phyloP scores from a whole-genome alignment of 2,329 filamentous ascomycete genomes.

The Calonectria hongkongensis region DNA sequence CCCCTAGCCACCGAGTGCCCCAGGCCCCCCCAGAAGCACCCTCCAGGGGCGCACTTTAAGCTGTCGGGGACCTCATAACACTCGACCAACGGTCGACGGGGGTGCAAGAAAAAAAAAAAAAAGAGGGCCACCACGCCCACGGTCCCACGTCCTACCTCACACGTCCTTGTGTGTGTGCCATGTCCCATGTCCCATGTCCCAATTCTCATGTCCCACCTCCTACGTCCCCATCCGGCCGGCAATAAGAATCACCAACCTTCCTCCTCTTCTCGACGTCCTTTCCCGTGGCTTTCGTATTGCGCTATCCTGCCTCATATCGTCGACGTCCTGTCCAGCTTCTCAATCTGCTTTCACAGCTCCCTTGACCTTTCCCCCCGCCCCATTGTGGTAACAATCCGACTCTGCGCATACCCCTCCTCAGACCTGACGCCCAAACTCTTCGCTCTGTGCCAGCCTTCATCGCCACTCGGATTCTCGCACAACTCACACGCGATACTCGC shows the following conservation, averaged over 20 bases:
- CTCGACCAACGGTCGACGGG: conserved; percentile 52
- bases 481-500: conserved; percentile 41
- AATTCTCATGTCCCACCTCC: conserved; percentile 48
- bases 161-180: conserved; percentile 44
- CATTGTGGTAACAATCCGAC: conserved; percentile 10
- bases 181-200: conserved; percentile 44
- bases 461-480: conserved; percentile 35
- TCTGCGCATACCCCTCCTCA: conserved; percentile 37
- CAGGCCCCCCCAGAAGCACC: conserved; percentile 11
- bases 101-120: conserved; percentile 50
- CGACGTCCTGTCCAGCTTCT: conserved; percentile 38
- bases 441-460: conserved; percentile 19
- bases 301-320: conserved; percentile 26
- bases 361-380: conserved; percentile 17
- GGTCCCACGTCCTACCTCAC: conserved; percentile 50
- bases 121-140: conserved; percentile 54
- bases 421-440: conserved; percentile 22
- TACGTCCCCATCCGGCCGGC: conserved; percentile 54
- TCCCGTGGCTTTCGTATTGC: conserved; percentile 45
- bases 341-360: conserved; percentile 29
- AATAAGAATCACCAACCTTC: conserved; percentile 58
- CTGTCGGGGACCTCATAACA: conserved; percentile 52
- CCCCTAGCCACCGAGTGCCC: conserved; percentile 17
- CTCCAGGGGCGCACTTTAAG: conserved; percentile 51
- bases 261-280: conserved; percentile 52